Conservation (phyloP, 768 basidiomycete genomes). For the Leccinum disarticulatum region DNA sequence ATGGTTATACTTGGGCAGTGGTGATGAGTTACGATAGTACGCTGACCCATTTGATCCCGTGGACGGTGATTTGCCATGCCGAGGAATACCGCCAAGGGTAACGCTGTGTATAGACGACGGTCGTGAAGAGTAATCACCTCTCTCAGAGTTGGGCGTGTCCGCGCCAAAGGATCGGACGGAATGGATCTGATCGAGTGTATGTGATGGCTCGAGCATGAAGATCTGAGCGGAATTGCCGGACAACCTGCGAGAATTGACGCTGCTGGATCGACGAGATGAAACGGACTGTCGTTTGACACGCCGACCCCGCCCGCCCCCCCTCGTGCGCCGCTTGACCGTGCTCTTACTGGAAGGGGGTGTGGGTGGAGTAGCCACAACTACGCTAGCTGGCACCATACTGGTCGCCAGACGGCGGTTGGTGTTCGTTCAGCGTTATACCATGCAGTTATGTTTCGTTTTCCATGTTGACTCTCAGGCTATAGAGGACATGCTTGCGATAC, state of each 20-base stretch:
- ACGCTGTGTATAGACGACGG: constrained; percentile 87
- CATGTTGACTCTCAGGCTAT: too few relatives aligned
- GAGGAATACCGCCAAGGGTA: constrained; percentile 47
- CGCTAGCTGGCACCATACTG: too few relatives aligned
- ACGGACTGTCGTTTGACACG: constrained; percentile 67
- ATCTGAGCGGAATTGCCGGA: constrained; percentile 51
- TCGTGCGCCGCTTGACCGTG: constrained; percentile 51
- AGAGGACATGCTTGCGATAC: too few relatives aligned
- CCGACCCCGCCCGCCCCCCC: constrained; percentile 46
- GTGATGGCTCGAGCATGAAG: constrained; percentile 56
- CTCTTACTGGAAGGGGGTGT: constrained; percentile 34
- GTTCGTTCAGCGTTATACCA: too few relatives aligned
- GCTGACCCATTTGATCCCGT: constrained; percentile 73
- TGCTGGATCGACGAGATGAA: constrained; percentile 86
- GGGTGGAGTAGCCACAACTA: constrained; percentile 22
- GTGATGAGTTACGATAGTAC: constrained; percentile 66
- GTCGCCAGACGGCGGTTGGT: too few relatives aligned
- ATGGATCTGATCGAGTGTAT: constrained; percentile 47
- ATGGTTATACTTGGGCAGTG: constrained; percentile 73
- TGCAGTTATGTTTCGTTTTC: too few relatives aligned
- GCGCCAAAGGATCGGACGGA: constrained; percentile 72
- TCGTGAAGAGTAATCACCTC: constrained; percentile 72
- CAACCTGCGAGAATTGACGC: constrained; percentile 82
- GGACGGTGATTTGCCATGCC: constrained; percentile 75
- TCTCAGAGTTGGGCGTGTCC: constrained; percentile 87